A percentile compares a stretch with the other conserved stretches of the same genome.
phyloP scores from a whole-genome alignment of 345 rosid species.

The Eutrema heterophyllum region DNA sequence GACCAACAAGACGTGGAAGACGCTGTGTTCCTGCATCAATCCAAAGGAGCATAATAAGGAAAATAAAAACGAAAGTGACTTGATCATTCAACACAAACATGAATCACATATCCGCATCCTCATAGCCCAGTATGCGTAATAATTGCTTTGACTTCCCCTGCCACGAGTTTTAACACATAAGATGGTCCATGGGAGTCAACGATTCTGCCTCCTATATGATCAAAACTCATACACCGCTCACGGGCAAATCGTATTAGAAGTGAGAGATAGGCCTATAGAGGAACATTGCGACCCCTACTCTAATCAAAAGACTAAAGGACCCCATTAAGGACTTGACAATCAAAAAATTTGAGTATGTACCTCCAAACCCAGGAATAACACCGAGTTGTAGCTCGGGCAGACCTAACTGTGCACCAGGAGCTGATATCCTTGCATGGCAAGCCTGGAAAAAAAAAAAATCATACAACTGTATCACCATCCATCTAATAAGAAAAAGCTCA shows the following conservation, averaged over 20 bases:
- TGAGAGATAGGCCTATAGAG: too few species aligned
- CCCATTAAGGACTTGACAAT: not conserved
- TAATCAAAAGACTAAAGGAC: too few species aligned
- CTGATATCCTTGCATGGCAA: conserved; percentile 87
- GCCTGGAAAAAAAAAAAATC: conserved; percentile 39
- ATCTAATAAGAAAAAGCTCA: not conserved
- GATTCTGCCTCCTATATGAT: not conserved
- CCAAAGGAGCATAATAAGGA: conserved; percentile 22
- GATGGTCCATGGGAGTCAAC: not conserved
- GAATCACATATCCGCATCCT: not conserved
- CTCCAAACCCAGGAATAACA: conserved; percentile 96
- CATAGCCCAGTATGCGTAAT: not conserved
- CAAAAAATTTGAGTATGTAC: conserved; percentile 34
- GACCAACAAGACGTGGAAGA: conserved; percentile 99
- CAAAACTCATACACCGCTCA: not conserved
- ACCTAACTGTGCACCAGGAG: conserved; percentile 74
- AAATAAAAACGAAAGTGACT: not conserved
- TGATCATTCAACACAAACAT: not conserved
- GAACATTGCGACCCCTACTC: too few species aligned
- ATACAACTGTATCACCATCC: conserved; percentile 12
- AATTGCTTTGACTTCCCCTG: not conserved
- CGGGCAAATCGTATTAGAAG: not conserved
- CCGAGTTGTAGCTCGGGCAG: conserved; percentile 96
- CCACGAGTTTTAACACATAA: not conserved
- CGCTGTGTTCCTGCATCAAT: conserved; percentile 83